phyloP scores from a whole-genome alignment of 768 basidiomycete species.

The Strobilomyces echinocephalus region DNA sequence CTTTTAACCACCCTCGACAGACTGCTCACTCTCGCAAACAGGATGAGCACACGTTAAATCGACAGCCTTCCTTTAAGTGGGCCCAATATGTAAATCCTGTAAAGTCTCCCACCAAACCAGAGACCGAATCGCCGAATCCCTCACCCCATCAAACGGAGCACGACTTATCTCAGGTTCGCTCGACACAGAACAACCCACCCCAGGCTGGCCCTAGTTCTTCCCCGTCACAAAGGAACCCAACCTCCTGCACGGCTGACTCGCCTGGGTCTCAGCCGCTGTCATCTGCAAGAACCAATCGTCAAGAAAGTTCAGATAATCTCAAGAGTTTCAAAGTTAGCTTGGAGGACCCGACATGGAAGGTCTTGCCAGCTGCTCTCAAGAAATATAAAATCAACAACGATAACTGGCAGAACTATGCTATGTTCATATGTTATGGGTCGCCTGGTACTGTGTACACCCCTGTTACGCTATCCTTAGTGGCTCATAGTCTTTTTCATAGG shows the following conservation, averaged over 20 bases:
- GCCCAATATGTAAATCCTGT: conserved; percentile 72
- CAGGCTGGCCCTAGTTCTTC: conserved; percentile 13
- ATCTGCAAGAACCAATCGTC: conserved; percentile 41
- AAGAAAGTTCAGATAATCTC: conserved; percentile 69
- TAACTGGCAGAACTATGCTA: conserved; percentile 98
- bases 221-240: conserved; percentile 29
- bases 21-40: conserved; percentile 10
- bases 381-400: conserved; percentile 99
- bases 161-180: conserved; percentile 45
- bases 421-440: conserved; percentile 98
- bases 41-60: conserved; percentile 47
- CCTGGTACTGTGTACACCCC: conserved; percentile 48
- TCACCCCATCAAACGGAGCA: conserved; percentile 79
- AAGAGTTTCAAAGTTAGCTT: conserved; percentile 97
- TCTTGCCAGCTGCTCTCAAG: conserved; percentile 94
- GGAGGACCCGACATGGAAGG: conserved; percentile 98
- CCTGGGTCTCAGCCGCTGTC: conserved; percentile 26
- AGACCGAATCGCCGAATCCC: conserved; percentile 69
- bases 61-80: conserved; percentile 88
- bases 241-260: conserved; percentile 30
- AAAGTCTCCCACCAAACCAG: conserved; percentile 77
- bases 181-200: conserved; percentile 13
- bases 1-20: conserved; percentile 1
- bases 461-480: background rate
- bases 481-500: conserved; percentile 33